These are phyloP conservation scores for Oidium heveae DNA, from an alignment of 2,329 filamentous ascomycete genomes.

Conservation along the genomic window DNA sequence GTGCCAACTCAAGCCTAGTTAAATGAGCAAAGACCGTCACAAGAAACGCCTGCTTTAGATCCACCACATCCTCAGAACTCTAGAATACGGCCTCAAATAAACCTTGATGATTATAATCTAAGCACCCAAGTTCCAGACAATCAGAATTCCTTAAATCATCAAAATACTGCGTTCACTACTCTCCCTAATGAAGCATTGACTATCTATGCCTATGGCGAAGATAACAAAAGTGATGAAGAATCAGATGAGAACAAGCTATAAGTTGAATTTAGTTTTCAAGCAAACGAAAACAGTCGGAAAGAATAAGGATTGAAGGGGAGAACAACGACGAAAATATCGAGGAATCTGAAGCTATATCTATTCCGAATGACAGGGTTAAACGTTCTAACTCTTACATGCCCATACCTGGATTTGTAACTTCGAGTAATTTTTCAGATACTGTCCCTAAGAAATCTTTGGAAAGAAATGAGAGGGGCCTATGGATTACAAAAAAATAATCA, in stretches of 20 bases:
- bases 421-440: too few relatives aligned
- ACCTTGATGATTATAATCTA: neutral
- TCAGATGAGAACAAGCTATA: neutral
- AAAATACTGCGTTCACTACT: too few relatives aligned
- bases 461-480: too few relatives aligned
- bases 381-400: too few relatives aligned
- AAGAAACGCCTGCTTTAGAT: neutral
- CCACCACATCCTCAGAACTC: too few relatives aligned
- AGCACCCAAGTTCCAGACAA: neutral
- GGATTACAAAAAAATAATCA: too few relatives aligned
- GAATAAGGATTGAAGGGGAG: neutral
- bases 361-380: too few relatives aligned
- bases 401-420: too few relatives aligned
- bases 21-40: neutral
- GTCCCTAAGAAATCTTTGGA: too few relatives aligned
- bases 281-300: neutral
- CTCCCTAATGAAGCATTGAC: too few relatives aligned
- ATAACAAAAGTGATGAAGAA: neutral
- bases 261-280: neutral
- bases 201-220: too few relatives aligned
- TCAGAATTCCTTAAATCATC: neutral
- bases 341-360: too few relatives aligned
- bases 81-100: neutral
- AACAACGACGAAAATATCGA: neutral
- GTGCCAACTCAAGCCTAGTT: neutral